A percentile compares a stretch with the other conserved stretches of the same genome.
Conservation (phyloP, 495 filamentous ascomycete genomes). For the Penicillium salamii region DNA sequence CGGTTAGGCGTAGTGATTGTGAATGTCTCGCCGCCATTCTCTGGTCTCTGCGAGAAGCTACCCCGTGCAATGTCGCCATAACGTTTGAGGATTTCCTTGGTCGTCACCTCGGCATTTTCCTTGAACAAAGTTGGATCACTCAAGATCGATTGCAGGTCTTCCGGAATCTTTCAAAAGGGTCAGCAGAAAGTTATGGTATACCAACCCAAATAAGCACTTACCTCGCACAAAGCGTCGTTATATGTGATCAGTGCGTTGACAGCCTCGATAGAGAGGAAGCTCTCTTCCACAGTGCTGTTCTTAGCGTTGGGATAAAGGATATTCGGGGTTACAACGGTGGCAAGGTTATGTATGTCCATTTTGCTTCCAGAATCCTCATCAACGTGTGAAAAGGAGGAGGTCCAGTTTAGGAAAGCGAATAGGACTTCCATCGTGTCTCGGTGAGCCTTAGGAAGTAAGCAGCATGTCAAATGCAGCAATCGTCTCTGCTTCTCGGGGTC, state of each 20-base stretch:
- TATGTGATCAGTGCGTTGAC: conserved; percentile 85
- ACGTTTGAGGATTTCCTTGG: conserved; percentile 92
- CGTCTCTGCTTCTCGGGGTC: conserved; percentile 80
- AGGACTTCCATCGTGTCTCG: conserved; percentile 93
- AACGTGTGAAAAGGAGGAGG: conserved; percentile 91
- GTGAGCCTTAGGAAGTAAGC: conserved; percentile 87
- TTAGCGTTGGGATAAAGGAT: conserved; percentile 77
- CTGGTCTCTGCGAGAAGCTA: conserved; percentile 54
- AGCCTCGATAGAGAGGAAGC: conserved; percentile 88
- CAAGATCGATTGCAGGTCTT: conserved; percentile 82
- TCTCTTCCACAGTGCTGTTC: conserved; percentile 69
- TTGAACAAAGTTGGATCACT: conserved; percentile 79
- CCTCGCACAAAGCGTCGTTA: conserved; percentile 96
- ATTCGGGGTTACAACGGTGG: conserved; percentile 97
- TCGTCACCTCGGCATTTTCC: conserved; percentile 80
- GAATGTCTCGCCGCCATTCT: conserved; percentile 55
- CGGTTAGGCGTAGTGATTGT: conserved; percentile 41
- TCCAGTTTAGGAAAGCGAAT: conserved; percentile 97
- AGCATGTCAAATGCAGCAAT: conserved; percentile 88
- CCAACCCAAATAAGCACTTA: conserved; percentile 47
- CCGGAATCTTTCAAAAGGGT: conserved; percentile 66
- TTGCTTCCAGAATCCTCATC: conserved; percentile 91
- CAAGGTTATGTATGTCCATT: conserved; percentile 98
- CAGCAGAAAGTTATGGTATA: conserved; percentile 12
- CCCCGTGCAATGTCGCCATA: conserved; percentile 72